A percentile compares a stretch with the other conserved stretches of the same genome.
These are phyloP conservation scores for Clavulina sp. DNA, from an alignment of 768 basidiomycete species.

Conservation along the genomic window DNA sequence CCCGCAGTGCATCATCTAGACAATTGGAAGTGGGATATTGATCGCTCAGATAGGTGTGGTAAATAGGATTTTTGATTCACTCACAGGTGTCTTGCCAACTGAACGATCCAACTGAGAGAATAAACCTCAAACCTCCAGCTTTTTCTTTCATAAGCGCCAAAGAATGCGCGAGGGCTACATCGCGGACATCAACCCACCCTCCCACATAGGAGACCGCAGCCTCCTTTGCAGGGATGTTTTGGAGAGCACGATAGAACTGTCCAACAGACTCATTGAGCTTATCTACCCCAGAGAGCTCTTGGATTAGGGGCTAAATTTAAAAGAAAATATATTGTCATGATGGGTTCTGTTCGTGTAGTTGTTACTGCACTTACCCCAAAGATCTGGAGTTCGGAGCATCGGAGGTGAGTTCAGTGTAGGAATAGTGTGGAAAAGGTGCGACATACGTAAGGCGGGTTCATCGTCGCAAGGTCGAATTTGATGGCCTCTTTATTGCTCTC, in stretches of 20 bases:
- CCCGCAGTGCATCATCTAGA: conserved; percentile 5
- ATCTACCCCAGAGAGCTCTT: conserved; percentile 6
- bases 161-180: conserved; percentile 16
- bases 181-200: conserved; percentile 18
- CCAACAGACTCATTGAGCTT: conserved; percentile 20
- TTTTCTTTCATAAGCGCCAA: conserved; percentile 10
- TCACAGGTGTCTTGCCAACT: conserved; percentile 9
- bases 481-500: conserved; percentile 11
- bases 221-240: background rate
- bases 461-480: conserved; percentile 16
- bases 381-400: too few species aligned
- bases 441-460: conserved; percentile 13
- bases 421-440: too few species aligned
- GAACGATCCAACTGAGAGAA: conserved; percentile 3
- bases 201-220: background rate
- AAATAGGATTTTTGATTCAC: background rate
- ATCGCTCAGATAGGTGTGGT: background rate
- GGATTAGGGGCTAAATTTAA: background rate
- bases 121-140: conserved; percentile 13
- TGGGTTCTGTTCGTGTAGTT: background rate
- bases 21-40: background rate
- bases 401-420: background rate
- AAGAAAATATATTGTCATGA: background rate
- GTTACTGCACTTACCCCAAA: conserved; percentile 3
- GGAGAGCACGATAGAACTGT: conserved; percentile 4